Evolutionary conservation across 2,329 filamentous ascomycete species (phyloP).

Genomic region (Nemania serpens): DNA sequence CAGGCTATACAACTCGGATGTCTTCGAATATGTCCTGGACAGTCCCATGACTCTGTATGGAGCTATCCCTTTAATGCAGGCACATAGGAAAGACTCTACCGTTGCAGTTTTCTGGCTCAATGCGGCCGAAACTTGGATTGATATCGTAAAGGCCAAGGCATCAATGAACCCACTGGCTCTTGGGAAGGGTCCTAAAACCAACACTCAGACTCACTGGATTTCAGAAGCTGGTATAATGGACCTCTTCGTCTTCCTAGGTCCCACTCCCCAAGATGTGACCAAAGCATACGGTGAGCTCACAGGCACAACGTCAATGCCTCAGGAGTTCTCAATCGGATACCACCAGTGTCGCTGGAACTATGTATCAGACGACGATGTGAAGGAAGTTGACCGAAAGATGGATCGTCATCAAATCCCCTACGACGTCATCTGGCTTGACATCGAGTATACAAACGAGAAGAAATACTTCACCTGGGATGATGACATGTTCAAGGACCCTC

Average conservation of each 20-base stretch:
- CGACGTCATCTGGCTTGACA: conserved; percentile 98
- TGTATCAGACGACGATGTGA: conserved; percentile 94
- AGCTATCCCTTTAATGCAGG: conserved; percentile 97
- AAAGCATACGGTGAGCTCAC: conserved; percentile 87
- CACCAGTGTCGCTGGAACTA: conserved; percentile 99
- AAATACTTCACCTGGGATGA: conserved; percentile 99
- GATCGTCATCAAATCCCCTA: conserved; percentile 95
- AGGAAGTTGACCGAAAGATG: conserved; percentile 94
- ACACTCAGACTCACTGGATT: conserved; percentile 94
- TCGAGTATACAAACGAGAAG: conserved; percentile 95
- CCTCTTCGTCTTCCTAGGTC: conserved; percentile 92
- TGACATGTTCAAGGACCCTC: conserved; percentile 83
- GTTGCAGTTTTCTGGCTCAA: conserved; percentile 98
- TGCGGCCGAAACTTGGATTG: conserved; percentile 95
- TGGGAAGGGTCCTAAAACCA: conserved; percentile 69
- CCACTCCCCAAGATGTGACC: conserved; percentile 80
- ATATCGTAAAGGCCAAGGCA: conserved; percentile 81
- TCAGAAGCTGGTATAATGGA: conserved; percentile 90
- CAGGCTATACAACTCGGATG: conserved; percentile 92
- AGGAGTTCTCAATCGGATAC: conserved; percentile 90
- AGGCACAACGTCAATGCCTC: conserved; percentile 86
- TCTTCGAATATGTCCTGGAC: conserved; percentile 96
- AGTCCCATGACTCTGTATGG: conserved; percentile 99
- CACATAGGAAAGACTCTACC: conserved; percentile 89
- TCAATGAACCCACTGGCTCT: conserved; percentile 77